Base-by-base conservation (phyloP, 805 yeast species). In the Starmerella cellae region DNA sequence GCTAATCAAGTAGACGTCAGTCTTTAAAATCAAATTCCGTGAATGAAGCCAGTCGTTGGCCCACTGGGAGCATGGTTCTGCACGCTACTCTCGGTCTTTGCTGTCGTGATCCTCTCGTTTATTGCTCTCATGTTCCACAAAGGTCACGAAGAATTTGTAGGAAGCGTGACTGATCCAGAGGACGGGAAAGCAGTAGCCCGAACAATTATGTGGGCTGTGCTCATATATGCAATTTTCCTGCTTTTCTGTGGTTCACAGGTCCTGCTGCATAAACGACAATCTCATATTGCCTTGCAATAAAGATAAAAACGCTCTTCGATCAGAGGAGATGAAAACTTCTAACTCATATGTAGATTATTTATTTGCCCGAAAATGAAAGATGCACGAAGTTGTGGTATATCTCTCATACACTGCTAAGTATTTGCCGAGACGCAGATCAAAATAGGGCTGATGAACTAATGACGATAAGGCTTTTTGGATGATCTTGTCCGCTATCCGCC, bases 111-210 rank as follows among this genome's bases (percentile, higher is more conserved):
- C 44, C 72, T 88, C 37, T 71, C 93, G 10, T 81, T 82, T 43
- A 74, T 88, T 53, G 98, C 93, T 17, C 74, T 75, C 52, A 69
- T 88, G 49, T 88, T 91, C 67, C 69, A 79, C 53, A 67, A 66
- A 28, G 82, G 77, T 51, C 93, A 83, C 60, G 97, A 88, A 65
- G 71, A 93, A 18, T 79, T 88, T 81, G 78, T 85, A 66, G 98
- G 98, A 4, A 82, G 95, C 31, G 75, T 76, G 47, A 77, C 70
- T 53, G 95, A 87, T 58, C 98, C 98, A 13, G 82, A 74, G 52
- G 91, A 91, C 58, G 97, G 97, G 14, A 75, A 76, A 49, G 94
- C 91, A 24, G 97, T 88, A 31, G 95, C 97, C 23, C 74, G 74
- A 51, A 91, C 97, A 3, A 79, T 88, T 21, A 80, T 80, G 64